phyloP scores from a whole-genome alignment of 306 rosid species.

The Quercus glauca region DNA sequence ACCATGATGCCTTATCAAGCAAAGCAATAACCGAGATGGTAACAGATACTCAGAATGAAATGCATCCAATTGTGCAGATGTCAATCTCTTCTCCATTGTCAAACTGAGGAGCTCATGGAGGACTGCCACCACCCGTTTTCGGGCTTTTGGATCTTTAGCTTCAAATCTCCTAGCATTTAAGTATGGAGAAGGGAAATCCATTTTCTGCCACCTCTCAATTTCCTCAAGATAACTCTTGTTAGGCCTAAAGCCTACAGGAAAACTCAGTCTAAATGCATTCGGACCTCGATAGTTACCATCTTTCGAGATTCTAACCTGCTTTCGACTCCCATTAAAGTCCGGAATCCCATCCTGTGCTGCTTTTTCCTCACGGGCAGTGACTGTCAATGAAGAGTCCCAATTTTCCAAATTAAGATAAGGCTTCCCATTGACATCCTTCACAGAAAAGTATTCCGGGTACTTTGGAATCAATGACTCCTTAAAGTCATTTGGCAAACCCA shows the following conservation, averaged over 20 bases:
- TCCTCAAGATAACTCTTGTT: conserved; percentile 61
- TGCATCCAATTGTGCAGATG: conserved; percentile 73
- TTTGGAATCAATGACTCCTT: conserved; percentile 44
- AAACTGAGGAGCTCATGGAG: conserved; percentile 87
- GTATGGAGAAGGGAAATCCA: conserved; percentile 89
- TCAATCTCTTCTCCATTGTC: conserved; percentile 77
- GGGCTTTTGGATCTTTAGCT: conserved; percentile 55
- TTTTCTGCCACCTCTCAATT: conserved; percentile 72
- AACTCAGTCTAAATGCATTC: conserved; percentile 56
- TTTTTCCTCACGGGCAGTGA: conserved; percentile 57
- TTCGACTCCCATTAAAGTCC: conserved; percentile 22
- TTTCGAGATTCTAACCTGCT: conserved; percentile 57
- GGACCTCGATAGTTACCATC: conserved; percentile 69
- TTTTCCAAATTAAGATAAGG: conserved; percentile 59
- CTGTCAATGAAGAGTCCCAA: conserved; percentile 73
- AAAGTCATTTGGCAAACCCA: conserved; percentile 62
- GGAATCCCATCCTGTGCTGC: conserved; percentile 37
- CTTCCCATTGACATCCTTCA: conserved; percentile 46
- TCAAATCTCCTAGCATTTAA: conserved; percentile 78
- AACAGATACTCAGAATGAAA: conserved; percentile 71
- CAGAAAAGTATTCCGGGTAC: conserved; percentile 59
- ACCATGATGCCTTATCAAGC: conserved; percentile 83
- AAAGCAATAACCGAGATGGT: conserved; percentile 67
- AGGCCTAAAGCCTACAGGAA: conserved; percentile 72
- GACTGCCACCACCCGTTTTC: conserved; percentile 70